Evolutionary conservation across 2,329 filamentous ascomycete species (phyloP).

Genomic region (Cladosporium sp.): DNA sequence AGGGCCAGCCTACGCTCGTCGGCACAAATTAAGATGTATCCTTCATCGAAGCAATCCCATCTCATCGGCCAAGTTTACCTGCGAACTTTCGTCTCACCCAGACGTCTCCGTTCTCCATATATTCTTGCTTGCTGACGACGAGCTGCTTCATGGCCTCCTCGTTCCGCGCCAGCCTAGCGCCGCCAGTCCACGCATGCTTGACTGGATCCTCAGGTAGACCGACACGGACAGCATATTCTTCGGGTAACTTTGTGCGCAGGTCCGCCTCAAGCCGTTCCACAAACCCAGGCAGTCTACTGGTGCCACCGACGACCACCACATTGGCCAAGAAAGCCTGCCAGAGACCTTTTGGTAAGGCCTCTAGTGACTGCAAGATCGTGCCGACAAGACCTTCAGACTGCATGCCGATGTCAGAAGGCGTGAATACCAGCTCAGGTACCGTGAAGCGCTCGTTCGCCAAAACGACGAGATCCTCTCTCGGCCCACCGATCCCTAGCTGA

Average conservation of each 20-base stretch:
- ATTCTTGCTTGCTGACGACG: slow-evolving; percentile 80
- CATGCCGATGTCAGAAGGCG: slow-evolving; percentile 77
- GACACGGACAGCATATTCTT: slow-evolving; percentile 72
- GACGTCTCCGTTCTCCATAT: slow-evolving; percentile 70
- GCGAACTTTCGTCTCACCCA: slow-evolving; percentile 31
- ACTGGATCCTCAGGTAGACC: slow-evolving; percentile 66
- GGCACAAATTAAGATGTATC: slow-evolving; percentile 11
- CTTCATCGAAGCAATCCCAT: neutral
- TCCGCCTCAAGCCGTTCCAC: slow-evolving; percentile 58
- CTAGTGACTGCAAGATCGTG: slow-evolving; percentile 72
- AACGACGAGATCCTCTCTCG: slow-evolving; percentile 71
- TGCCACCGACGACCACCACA: slow-evolving; percentile 82
- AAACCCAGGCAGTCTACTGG: slow-evolving; percentile 72
- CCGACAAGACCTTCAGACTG: slow-evolving; percentile 76
- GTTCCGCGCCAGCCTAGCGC: slow-evolving; percentile 68
- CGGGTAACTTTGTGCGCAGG: slow-evolving; percentile 35
- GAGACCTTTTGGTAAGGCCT: slow-evolving; percentile 68
- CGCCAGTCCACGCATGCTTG: slow-evolving; percentile 77
- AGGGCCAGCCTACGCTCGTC: neutral
- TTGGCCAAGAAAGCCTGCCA: slow-evolving; percentile 83
- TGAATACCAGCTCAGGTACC: slow-evolving; percentile 85
- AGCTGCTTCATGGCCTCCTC: slow-evolving; percentile 57
- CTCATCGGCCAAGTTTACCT: slow-evolving; percentile 24
- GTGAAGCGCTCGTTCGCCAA: slow-evolving; percentile 88
- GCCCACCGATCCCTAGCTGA: slow-evolving; percentile 41